Conservation (phyloP, 1,284 basidiomycete genomes). For the Sparassis latifolia region DNA sequence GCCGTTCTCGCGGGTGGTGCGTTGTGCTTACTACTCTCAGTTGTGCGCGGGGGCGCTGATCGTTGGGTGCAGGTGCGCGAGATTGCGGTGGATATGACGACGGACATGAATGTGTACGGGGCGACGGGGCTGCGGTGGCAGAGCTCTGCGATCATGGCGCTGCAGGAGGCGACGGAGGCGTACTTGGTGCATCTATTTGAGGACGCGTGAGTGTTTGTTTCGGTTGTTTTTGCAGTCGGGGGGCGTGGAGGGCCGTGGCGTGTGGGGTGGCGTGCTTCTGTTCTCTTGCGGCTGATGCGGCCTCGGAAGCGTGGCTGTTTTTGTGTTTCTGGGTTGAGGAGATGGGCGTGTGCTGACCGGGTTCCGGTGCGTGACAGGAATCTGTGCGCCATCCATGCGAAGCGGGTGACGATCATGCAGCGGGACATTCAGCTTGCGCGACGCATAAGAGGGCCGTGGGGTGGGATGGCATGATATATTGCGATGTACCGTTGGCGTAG, state of each 20-base stretch:
- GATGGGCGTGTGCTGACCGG: background rate
- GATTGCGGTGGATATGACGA: conserved; percentile 83
- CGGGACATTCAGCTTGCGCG: conserved; percentile 95
- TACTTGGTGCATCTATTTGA: conserved; percentile 93
- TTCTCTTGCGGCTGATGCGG: no score
- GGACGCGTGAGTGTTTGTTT: conserved; percentile 68
- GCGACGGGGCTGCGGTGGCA: conserved; percentile 81
- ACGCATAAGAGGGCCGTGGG: conserved; percentile 86
- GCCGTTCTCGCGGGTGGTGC: conserved; percentile 86
- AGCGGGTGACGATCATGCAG: conserved; percentile 98
- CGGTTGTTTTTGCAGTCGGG: background rate
- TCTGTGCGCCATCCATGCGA: conserved; percentile 95
- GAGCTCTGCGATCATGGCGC: conserved; percentile 80
- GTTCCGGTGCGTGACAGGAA: conserved; percentile 45
- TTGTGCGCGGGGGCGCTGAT: conserved; percentile 58
- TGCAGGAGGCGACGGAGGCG: conserved; percentile 94
- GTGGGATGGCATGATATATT: conserved; percentile 26
- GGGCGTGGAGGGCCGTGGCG: background rate
- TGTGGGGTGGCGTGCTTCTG: no score
- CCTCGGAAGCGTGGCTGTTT: background rate
- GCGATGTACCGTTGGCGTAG: background rate
- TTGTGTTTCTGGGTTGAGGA: background rate
- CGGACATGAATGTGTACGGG: conserved; percentile 57
- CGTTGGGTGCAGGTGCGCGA: conserved; percentile 70
- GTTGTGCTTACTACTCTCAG: conserved; percentile 23